Evolutionary conservation across 352 stramenopile species (phyloP), one percentile per base, ranked within the genome.

Genomic region (Phytopythium aichiense): DNA sequence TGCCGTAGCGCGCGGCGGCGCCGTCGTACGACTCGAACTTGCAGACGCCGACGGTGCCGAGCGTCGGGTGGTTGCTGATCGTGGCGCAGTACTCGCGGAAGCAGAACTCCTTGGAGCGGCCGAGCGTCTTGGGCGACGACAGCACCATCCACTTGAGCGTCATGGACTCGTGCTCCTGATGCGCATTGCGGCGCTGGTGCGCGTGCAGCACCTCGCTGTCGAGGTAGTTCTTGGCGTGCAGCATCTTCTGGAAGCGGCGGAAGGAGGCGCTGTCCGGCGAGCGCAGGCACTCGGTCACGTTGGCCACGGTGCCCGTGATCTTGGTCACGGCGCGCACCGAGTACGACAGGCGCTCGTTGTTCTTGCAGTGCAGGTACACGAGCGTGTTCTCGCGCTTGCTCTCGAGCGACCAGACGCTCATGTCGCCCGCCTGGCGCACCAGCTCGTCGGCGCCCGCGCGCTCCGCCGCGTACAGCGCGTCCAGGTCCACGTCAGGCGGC

Each of bases 1-100:
- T 87, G 11, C 68, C 79, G 60, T 92, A 94, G 20, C 77, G 69
- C 23, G 84, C 87, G 48, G 79, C 87, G 9, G 82, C 61, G 40
- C 87, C 87, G 61, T 95, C 84, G 65, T 95, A 95, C 13, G 77
- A 90, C 63, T 92, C 83, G 63, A 95, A 91, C 53, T 83, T 83
- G 55, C 81, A 75, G 23, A 95, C 69, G 33, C 84, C 87, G 4
- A 91, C 67, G 0, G 74, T 76, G 35, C 83, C 83, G 60, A 81
- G 80, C 68, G 80, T 72, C 2, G 74, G 74, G 48, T 91, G 83
- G 54, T 79, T 73, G 2, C 73, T 68, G 28, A 89, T 23, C n/a
- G 86, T 60, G 23, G 81, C 67, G 64, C 83, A 91, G 60, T 93
- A 95, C 64, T 95, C 87, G 31, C 84, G 83, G 45, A 89, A 69